Conservation (phyloP, 208 protist genomes). For the Acanthamoeba divionensis region DNA sequence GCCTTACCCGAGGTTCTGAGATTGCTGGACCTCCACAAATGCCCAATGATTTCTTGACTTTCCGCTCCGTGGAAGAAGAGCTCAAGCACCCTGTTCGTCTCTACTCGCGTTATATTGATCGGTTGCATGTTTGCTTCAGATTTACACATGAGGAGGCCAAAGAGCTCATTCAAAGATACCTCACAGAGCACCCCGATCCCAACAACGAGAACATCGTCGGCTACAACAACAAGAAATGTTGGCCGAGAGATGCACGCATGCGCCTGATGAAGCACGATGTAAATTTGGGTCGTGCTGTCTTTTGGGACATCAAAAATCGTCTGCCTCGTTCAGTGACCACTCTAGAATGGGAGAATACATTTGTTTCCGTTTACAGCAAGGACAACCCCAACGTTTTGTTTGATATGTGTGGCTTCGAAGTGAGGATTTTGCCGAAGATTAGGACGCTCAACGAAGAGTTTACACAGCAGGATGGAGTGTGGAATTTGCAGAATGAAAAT, state of each 20-base stretch:
- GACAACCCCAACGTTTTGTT: conserved; percentile 99
- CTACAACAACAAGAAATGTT: conserved; percentile 99
- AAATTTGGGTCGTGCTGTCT: conserved; percentile 98
- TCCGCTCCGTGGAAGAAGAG: conserved; percentile 91
- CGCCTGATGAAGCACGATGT: conserved; percentile 99
- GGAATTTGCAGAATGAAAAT: conserved; percentile 97
- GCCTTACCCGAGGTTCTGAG: conserved; percentile 96
- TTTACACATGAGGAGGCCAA: conserved; percentile 97
- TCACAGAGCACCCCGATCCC: conserved; percentile 98
- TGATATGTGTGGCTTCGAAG: conserved; percentile 99
- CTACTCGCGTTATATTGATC: conserved; percentile 96
- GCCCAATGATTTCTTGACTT: conserved; percentile 98
- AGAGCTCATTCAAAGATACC: conserved; percentile 97
- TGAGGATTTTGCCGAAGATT: conserved; percentile 91
- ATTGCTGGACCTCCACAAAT: conserved; percentile 94
- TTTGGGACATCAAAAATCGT: conserved; percentile 98
- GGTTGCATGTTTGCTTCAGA: conserved; percentile 95
- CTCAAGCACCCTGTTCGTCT: conserved; percentile 96
- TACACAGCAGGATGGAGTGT: conserved; percentile 96
- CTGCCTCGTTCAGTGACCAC: conserved; percentile 96
- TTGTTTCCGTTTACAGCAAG: conserved; percentile 98
- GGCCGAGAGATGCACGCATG: conserved; percentile 99
- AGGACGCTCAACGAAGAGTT: conserved; percentile 90
- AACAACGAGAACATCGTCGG: conserved; percentile 99
- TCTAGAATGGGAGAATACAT: conserved; percentile 95